Evolutionary conservation across 192 early-diverging fungal genomes (phyloP).

Genomic region (Gonapodya sp.): DNA sequence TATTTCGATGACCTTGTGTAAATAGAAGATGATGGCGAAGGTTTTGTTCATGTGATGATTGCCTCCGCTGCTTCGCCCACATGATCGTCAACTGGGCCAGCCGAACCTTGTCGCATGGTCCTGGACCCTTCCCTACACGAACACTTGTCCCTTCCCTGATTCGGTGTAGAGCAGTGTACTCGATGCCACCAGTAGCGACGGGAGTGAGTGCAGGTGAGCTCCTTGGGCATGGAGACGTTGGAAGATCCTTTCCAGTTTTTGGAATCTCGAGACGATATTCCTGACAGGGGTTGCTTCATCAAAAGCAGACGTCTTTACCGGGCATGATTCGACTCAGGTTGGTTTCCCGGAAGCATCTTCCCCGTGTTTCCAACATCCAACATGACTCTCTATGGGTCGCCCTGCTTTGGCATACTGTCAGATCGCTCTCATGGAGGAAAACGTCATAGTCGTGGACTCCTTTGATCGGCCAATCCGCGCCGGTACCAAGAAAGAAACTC

Average conservation of each 20-base stretch:
- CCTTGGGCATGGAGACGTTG: too few relatives aligned
- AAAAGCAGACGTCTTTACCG: not conserved
- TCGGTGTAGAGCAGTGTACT: not conserved
- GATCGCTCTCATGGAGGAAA: slow-evolving; percentile 91
- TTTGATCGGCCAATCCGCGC: slow-evolving; percentile 77
- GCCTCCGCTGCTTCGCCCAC: not conserved
- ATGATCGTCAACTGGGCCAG: not conserved
- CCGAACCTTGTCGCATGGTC: not conserved
- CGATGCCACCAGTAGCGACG: not conserved
- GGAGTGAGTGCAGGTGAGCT: too few relatives aligned
- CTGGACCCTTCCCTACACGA: not conserved
- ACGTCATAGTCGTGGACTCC: slow-evolving; percentile 89
- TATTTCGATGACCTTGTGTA: too few relatives aligned
- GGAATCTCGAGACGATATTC: too few relatives aligned
- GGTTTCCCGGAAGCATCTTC: too few relatives aligned
- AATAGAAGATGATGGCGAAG: too few relatives aligned
- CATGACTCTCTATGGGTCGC: not conserved
- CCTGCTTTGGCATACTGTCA: slow-evolving; percentile 51
- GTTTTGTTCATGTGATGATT: too few relatives aligned
- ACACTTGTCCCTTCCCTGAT: not conserved
- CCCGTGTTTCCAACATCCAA: too few relatives aligned
- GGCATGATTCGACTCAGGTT: not conserved
- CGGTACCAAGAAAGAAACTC: slow-evolving; percentile 91
- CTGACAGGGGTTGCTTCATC: too few relatives aligned
- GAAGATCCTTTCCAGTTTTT: too few relatives aligned